Evolutionary conservation across 805 yeast genomes (phyloP).

Genomic region (Candida golubevii): DNA sequence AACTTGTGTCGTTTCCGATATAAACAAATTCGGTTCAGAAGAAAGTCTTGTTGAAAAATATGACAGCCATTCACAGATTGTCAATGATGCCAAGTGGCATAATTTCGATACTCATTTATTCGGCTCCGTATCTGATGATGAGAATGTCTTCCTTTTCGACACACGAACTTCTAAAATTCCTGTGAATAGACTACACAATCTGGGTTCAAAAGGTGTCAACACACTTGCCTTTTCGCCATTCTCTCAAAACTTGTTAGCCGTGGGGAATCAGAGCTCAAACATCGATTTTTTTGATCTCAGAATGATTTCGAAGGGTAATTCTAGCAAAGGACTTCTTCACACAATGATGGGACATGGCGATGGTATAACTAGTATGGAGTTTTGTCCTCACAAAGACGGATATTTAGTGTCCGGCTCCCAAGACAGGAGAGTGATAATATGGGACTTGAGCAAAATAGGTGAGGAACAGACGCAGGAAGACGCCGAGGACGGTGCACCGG

Average conservation of each 20-base stretch:
- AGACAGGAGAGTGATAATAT: constrained; percentile 72
- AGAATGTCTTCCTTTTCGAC: constrained; percentile 51
- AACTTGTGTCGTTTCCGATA: constrained; percentile 60
- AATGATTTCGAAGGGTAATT: constrained; percentile 1
- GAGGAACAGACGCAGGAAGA: constrained; percentile 84
- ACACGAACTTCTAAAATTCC: constrained; percentile 34
- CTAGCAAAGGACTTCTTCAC: constrained; percentile 44
- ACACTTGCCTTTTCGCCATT: constrained; percentile 62
- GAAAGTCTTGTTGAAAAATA: constrained; percentile 9
- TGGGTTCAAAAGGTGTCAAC: constrained; percentile 46
- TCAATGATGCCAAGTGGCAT: constrained; percentile 78
- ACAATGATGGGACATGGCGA: constrained; percentile 79
- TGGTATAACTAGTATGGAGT: constrained; percentile 66
- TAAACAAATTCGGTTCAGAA: constrained; percentile 12
- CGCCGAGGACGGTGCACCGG: constrained; percentile 88
- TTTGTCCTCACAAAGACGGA: constrained; percentile 76
- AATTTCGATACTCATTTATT: constrained; percentile 44
- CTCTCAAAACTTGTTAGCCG: constrained; percentile 55
- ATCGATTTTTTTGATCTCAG: constrained; percentile 64
- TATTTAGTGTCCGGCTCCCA: constrained; percentile 71
- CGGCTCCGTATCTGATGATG: constrained; percentile 76
- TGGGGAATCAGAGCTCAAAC: constrained; percentile 67
- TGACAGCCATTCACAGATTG: constrained; percentile 49
- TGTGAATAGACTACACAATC: constrained; percentile 22
- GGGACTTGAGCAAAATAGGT: constrained; percentile 80